Conservation (phyloP, 2,329 filamentous ascomycete species). For the Paracamarosporium sp. region DNA sequence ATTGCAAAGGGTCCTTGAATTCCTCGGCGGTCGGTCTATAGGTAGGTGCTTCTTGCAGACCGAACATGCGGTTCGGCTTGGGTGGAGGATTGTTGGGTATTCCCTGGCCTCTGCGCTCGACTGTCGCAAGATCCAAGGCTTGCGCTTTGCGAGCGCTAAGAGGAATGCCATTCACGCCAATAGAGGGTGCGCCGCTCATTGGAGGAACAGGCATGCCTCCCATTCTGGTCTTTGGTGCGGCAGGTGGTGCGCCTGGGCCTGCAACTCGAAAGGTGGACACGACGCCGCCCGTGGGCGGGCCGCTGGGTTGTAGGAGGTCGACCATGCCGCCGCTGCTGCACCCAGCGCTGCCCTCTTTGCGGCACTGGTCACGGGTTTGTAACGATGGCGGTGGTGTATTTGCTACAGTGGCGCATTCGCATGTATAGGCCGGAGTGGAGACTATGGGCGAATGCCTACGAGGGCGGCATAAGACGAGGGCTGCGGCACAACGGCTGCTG, state of each 20-base stretch:
- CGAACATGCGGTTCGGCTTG: constrained; percentile 82
- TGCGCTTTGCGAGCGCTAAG: constrained; percentile 69
- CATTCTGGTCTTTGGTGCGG: constrained; percentile 40
- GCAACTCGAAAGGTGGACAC: constrained; percentile 48
- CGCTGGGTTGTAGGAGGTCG: constrained; percentile 43
- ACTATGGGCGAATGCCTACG: constrained; percentile 32
- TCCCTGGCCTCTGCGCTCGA: constrained; percentile 87
- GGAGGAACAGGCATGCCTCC: constrained; percentile 29
- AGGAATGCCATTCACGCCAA: constrained; percentile 56
- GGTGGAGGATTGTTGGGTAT: constrained; percentile 76
- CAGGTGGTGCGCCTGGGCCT: constrained; percentile 31
- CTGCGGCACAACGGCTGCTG: constrained; percentile 29
- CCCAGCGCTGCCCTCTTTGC: constrained; percentile 24
- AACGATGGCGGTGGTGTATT: constrained; percentile 12
- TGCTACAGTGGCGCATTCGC: not conserved
- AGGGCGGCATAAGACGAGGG: constrained; percentile 36
- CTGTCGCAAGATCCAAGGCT: constrained; percentile 83
- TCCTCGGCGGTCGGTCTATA: constrained; percentile 91
- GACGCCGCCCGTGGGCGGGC: constrained; percentile 40
- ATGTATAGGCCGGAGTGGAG: constrained; percentile 11
- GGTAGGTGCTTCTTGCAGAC: constrained; percentile 86
- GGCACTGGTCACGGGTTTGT: constrained; percentile 14
- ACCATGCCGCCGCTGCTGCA: constrained; percentile 42
- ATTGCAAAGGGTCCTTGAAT: constrained; percentile 92
- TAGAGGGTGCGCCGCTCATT: constrained; percentile 43